These are phyloP conservation scores for Dictyostelium discoideum DNA, from an alignment of 78 protist species.

Conservation along the genomic window DNA sequence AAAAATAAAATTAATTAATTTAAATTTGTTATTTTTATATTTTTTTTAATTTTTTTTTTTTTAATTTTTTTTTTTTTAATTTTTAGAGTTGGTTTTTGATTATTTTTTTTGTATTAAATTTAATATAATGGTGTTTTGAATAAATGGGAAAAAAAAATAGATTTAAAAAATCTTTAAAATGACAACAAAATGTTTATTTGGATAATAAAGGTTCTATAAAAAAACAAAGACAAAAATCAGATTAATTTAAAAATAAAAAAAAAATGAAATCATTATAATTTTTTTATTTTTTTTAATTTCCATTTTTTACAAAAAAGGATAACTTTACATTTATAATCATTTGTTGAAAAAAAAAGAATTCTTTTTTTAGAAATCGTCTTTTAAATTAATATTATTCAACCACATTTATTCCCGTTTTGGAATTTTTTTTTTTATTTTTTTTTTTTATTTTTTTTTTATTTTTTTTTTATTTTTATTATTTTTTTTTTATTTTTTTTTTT, in stretches of 20 bases:
- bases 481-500: too few species aligned
- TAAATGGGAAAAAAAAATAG: neutral
- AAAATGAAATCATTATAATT: neutral
- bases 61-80: too few species aligned
- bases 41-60: too few species aligned
- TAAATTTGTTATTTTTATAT: neutral
- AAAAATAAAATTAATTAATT: too few species aligned
- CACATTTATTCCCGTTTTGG: neutral
- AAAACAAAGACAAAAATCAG: neutral
- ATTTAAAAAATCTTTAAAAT: too few species aligned
- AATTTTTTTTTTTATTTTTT: too few species aligned
- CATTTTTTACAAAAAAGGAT: neutral
- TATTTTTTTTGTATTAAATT: neutral
- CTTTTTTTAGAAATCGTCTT: neutral
- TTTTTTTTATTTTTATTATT: too few species aligned
- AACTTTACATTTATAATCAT: neutral
- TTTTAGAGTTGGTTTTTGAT: neutral
- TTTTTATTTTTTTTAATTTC: too few species aligned
- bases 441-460: too few species aligned
- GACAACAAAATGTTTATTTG: neutral
- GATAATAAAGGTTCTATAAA: too few species aligned
- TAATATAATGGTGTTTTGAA: too few species aligned
- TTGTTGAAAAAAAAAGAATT: neutral
- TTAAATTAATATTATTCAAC: neutral
- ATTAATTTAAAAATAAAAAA: too few species aligned